These are phyloP conservation scores for Euptelea pleiosperma DNA, from an alignment of 164 flowering plant genomes.

Conservation along the genomic window DNA sequence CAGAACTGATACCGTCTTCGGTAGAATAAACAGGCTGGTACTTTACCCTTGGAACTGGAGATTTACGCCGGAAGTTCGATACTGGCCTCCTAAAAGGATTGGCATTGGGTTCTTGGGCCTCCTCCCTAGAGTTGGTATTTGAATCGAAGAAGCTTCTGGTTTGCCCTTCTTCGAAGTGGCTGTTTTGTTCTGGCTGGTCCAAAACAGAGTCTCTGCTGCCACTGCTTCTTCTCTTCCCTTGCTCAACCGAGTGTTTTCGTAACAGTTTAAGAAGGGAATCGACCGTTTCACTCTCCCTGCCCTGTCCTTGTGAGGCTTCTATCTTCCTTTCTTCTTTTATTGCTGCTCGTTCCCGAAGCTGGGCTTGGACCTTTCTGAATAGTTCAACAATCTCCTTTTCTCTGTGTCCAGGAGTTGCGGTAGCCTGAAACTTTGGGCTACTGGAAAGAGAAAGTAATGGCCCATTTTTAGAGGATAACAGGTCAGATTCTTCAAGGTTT, in stretches of 20 bases:
- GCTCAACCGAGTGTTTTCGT: conserved; percentile 71
- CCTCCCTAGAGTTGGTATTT: conserved; percentile 28
- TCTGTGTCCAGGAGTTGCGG: conserved; percentile 69
- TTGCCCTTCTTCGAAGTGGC: conserved; percentile 32
- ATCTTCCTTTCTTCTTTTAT: conserved; percentile 62
- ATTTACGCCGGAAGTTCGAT: conserved; percentile 65
- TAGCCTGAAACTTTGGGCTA: conserved; percentile 53
- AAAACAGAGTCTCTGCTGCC: conserved; percentile 26
- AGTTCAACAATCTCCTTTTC: conserved; percentile 90
- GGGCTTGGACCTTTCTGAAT: conserved; percentile 80
- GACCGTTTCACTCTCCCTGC: conserved; percentile 71
- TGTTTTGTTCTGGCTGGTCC: conserved; percentile 38
- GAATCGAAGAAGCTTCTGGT: conserved; percentile 33
- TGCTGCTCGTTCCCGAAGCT: conserved; percentile 82
- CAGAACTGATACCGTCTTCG: conserved; percentile 23
- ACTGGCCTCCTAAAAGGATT: conserved; percentile 45
- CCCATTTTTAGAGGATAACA: conserved; percentile 62
- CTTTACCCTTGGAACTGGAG: conserved; percentile 68
- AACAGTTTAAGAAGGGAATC: conserved; percentile 80
- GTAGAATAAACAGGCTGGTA: conserved; percentile 43
- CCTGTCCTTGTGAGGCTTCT: conserved; percentile 49
- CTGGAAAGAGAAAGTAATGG: conserved; percentile 52
- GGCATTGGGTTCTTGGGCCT: conserved; percentile 30
- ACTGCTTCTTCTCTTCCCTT: conserved; percentile 42
- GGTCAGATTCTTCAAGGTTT: conserved; percentile 53